Base-by-base conservation (phyloP, 2,329 filamentous ascomycete species). In the Neopestalotiopsis clavispora region DNA sequence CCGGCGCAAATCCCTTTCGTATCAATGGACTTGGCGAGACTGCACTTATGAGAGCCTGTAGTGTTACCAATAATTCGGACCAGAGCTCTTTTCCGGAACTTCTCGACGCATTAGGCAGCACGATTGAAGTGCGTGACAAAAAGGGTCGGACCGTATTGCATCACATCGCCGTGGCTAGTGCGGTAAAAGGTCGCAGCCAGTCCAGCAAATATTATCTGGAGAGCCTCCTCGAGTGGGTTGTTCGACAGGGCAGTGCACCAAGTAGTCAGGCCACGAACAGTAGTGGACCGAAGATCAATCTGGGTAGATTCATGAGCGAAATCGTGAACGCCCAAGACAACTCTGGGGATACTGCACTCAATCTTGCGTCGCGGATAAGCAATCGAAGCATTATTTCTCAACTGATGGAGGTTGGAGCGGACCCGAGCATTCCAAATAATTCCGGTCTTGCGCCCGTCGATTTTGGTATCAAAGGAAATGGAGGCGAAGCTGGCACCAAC, bases 351-450 rank as follows among this genome's bases (percentile, higher is more conserved):
- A 99, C 96, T 0, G 96, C 96, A 0, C 85, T 99, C 23, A 98
- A 98, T 74, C 91, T 98, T 71, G 96, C 95, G 1, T 95, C 96
- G 1, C 88, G 96, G 70, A 97, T 98, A 73, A 94, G 94, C 28
- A 98, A 97, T 78, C 88, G 92, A 67, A 97, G 94, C 75, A 97
- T 99, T 74, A 97, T 98, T 69, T 95, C 94, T n/a, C 96, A 99
- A 78, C 85, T 99, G 40, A 86, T 98, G 12, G 96, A 99, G 80
- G 95, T 99, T 58, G 94, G 95, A 68, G 96, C 96, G 1, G 94
- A 98, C 79, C 92, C 94, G n/a, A 90, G 92, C 66, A 95, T 98
- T 75, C 89, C 94, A 5, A 99, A 99, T 76, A 90, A 94, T 63
- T 95, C 95, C 59, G 95, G 95, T 23, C 86, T 98, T 13, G 88